Conservation (phyloP, 177 flowering plant genomes). For the Vitis hybrid region DNA sequence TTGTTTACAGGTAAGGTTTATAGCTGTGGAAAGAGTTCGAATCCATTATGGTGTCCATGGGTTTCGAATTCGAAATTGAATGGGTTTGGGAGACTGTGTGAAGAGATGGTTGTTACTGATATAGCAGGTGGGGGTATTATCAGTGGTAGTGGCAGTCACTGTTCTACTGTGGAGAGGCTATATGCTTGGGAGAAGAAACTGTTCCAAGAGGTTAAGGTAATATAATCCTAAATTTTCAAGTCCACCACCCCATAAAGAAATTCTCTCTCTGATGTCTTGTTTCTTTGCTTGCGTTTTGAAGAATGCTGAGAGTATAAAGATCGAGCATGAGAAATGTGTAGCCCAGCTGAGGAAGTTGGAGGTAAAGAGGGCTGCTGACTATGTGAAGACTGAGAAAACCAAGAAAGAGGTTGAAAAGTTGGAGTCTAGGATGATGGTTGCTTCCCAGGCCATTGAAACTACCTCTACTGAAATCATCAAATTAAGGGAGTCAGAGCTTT, state of each 20-base stretch:
- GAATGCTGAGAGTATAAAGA: constrained; percentile 71
- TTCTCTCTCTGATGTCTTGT: not conserved
- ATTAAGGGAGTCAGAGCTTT: constrained; percentile 79
- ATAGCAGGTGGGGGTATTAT: constrained; percentile 17
- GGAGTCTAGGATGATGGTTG: constrained; percentile 76
- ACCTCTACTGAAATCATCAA: constrained; percentile 84
- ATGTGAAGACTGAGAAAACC: constrained; percentile 75
- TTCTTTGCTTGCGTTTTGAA: constrained; percentile 20
- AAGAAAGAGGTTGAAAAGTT: constrained; percentile 85
- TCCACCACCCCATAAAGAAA: too few relatives aligned
- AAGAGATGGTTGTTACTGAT: constrained; percentile 33
- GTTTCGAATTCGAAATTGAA: constrained; percentile 43
- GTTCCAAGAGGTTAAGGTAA: constrained; percentile 88
- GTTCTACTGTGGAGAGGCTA: constrained; percentile 81
- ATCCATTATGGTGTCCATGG: constrained; percentile 66
- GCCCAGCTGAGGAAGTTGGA: constrained; percentile 70
- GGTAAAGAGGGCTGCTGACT: constrained; percentile 67
- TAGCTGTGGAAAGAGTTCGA: constrained; percentile 54
- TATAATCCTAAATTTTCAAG: too few relatives aligned
- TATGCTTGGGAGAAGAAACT: constrained; percentile 99
- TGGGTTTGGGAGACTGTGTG: constrained; percentile 48
- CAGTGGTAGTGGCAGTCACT: constrained; percentile 41
- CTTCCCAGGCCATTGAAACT: constrained; percentile 80
- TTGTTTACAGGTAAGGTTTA: constrained; percentile 46
- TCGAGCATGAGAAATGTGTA: constrained; percentile 76